Evolutionary conservation across 2,329 filamentous ascomycete genomes (phyloP).

Genomic region (Metarhizium guizhouense): DNA sequence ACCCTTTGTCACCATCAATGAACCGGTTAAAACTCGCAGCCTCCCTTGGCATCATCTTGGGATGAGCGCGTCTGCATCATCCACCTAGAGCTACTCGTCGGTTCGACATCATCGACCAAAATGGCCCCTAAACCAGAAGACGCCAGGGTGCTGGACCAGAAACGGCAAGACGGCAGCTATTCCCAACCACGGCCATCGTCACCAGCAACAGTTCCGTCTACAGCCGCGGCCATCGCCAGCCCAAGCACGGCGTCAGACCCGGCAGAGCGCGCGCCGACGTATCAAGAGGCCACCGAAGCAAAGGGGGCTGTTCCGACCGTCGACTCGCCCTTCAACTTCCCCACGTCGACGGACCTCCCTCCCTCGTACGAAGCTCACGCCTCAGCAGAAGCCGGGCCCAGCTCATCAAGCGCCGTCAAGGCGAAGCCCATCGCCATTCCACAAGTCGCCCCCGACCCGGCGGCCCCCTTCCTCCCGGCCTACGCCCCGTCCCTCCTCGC

Average conservation of each 20-base stretch:
- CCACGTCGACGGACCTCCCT: conserved; percentile 15
- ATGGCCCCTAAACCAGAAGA: neutral
- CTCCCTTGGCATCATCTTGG: neutral
- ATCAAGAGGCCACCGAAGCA: conserved; percentile 2
- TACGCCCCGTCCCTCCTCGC: conserved; percentile 29
- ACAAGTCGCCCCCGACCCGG: conserved; percentile 23
- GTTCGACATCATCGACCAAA: neutral
- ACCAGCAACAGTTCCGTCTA: neutral
- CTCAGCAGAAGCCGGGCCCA: neutral
- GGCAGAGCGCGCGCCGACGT: conserved; percentile 4
- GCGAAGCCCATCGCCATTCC: conserved; percentile 30
- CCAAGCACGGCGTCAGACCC: neutral
- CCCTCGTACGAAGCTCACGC: conserved; percentile 18
- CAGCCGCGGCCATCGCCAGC: neutral
- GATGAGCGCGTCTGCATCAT: neutral
- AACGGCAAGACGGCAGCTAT: neutral
- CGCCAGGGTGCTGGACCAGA: neutral
- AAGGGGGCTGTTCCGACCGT: conserved; percentile 7
- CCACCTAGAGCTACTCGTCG: neutral
- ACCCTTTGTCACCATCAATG: neutral
- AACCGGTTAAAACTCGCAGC: neutral
- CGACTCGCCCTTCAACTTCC: conserved; percentile 30
- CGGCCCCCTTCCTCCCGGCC: conserved; percentile 29
- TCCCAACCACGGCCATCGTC: neutral
- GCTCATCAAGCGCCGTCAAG: neutral